Base-by-base conservation (phyloP, 2,329 filamentous ascomycete species). In the Fusarium mundagurra region DNA sequence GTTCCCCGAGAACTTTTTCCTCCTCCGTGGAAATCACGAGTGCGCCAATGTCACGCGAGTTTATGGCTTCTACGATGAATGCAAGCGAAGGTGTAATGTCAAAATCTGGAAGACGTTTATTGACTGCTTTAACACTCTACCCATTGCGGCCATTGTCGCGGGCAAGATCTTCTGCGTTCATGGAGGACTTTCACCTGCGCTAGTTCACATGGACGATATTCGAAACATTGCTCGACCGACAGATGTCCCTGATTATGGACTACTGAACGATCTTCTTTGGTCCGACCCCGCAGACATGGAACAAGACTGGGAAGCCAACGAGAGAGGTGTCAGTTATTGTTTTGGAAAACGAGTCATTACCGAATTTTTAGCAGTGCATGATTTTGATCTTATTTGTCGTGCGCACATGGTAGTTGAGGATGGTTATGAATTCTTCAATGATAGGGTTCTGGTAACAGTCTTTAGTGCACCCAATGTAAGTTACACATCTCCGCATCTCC, bases 101-200 rank as follows among this genome's bases (percentile, higher is more conserved):
- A 98, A 98, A 90, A 90, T 98, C 72, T 99, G 96, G 96, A 99
- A 99, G 91, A 98, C 96, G 4, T 98, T 99, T 84, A 98, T 95
- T 75, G 96, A 99, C 84, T 98, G 95, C 89, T 99, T 99, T 91
- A 99, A 99, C 89, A 98, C 95, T 86, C 86, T 98, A 80, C 96
- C 96, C 51, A 98, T 99, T 83, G 96, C 96, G 64, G 96, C 96
- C 77, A 99, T 99, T 85, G 98, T 99, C 80, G 96, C 98, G 81
- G 96, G 98, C 89, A 99, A 98, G 92, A 99, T 99, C 82, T 98
- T 99, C 88, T 98, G 95, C 82, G 98, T 99, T 94, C 96, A 99
- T 86, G 96, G 96, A 82, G 96, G 96, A 20, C 87, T 99, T 29
- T 98, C 95, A 18, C 96, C 96, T 4, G 95, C 94, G 54, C 88